phyloP scores from a whole-genome alignment of 805 yeast species.

The Candida ortonii region DNA sequence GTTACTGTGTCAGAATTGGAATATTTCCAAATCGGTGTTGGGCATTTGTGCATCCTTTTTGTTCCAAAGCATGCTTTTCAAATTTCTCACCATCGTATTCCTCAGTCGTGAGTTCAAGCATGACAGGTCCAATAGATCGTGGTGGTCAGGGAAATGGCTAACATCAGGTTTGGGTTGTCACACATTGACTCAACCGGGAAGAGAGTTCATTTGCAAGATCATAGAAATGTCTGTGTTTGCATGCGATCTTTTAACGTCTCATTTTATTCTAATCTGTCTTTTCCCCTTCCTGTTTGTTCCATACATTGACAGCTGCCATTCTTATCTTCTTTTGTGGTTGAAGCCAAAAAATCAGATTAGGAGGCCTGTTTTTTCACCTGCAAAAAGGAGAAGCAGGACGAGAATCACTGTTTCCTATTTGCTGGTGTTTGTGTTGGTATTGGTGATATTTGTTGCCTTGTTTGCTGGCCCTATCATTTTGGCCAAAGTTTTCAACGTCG shows the following conservation, averaged over 20 bases:
- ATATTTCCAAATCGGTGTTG: conserved; percentile 54
- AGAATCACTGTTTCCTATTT: conserved; percentile 33
- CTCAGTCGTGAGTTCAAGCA: conserved; percentile 62
- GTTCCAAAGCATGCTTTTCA: conserved; percentile 58
- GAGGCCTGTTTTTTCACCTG: conserved; percentile 42
- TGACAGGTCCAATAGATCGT: conserved; percentile 60
- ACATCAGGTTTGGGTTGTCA: conserved; percentile 61
- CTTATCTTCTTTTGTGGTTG: conserved; percentile 66
- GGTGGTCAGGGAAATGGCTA: conserved; percentile 81
- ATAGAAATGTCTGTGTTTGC: conserved; percentile 69
- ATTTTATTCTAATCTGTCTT: conserved; percentile 54
- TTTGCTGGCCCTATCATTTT: conserved; percentile 41
- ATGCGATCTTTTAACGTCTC: conserved; percentile 60
- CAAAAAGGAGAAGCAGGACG: conserved; percentile 40
- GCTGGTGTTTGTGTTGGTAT: conserved; percentile 35
- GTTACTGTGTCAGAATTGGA: conserved; percentile 68
- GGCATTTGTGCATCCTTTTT: conserved; percentile 57
- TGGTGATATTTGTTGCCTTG: conserved; percentile 31
- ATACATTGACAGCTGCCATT: conserved; percentile 62
- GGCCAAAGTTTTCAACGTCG: conserved; percentile 35
- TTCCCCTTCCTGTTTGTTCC: conserved; percentile 63
- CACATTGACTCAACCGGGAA: conserved; percentile 55
- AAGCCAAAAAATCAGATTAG: conserved; percentile 44
- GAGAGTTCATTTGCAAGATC: conserved; percentile 62
- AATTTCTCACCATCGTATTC: conserved; percentile 44